Percentiles rank a stretch among this genome's conserved stretches.
Conservation (phyloP, 805 yeast genomes). For the Saccharomycopsis fodiens region DNA sequence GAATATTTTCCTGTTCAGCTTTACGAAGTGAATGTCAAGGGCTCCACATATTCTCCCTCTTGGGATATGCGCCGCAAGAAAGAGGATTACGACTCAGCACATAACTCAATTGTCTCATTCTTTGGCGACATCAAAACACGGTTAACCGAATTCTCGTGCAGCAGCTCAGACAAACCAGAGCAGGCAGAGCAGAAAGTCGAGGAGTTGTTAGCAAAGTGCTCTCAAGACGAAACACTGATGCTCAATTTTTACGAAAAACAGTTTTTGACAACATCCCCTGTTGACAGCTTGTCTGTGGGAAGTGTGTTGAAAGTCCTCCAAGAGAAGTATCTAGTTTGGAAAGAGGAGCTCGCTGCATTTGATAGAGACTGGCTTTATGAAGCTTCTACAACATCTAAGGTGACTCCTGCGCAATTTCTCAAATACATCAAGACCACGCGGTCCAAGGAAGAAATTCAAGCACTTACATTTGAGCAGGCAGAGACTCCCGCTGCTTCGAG, state of each 20-base stretch:
- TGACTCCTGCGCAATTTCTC: constrained; percentile 4
- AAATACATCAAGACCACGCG: background rate
- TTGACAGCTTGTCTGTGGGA: constrained; percentile 66
- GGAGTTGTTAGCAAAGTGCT: constrained; percentile 47
- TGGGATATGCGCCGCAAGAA: background rate
- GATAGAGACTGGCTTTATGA: constrained; percentile 77
- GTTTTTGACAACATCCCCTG: constrained; percentile 39
- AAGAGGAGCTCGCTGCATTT: constrained; percentile 69
- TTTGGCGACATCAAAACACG: background rate
- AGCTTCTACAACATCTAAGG: constrained; percentile 55
- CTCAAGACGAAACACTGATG: constrained; percentile 34
- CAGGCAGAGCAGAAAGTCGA: constrained; percentile 34
- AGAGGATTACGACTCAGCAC: background rate
- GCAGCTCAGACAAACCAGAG: background rate
- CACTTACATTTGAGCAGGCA: constrained; percentile 1
- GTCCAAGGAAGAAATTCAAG: background rate
- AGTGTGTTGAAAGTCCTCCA: constrained; percentile 63
- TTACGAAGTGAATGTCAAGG: constrained; percentile 74
- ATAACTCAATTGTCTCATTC: background rate
- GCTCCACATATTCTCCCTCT: no score
- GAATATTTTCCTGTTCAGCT: constrained; percentile 70
- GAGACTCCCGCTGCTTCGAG: background rate
- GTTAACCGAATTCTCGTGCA: background rate
- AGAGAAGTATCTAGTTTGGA: constrained; percentile 82
- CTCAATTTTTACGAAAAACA: background rate